These are phyloP conservation scores for Claviceps sp. DNA, from an alignment of 2,329 filamentous ascomycete species.

Conservation along the genomic window DNA sequence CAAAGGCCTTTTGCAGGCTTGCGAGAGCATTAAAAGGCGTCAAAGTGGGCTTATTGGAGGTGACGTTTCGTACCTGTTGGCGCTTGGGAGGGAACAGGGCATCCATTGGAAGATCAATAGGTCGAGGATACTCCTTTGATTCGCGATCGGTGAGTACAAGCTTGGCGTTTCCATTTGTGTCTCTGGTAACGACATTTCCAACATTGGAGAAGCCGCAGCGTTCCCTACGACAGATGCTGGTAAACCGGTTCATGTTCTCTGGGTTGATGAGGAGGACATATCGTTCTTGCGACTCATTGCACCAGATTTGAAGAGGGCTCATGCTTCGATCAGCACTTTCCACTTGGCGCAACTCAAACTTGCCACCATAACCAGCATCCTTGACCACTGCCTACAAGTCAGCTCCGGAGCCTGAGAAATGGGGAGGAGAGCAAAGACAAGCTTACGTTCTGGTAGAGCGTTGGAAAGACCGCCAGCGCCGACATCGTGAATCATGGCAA, in stretches of 20 bases:
- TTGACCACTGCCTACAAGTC: conserved; percentile 47
- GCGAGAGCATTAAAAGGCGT: conserved; percentile 55
- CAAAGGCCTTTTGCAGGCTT: conserved; percentile 53
- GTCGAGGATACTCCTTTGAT: conserved; percentile 56
- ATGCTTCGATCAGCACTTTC: conserved; percentile 83
- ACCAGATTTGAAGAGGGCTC: conserved; percentile 96
- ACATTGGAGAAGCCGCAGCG: conserved; percentile 89
- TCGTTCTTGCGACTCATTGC: conserved; percentile 90
- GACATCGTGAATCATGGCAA: conserved; percentile 95
- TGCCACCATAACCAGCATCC: conserved; percentile 80
- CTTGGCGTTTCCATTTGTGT: conserved; percentile 50
- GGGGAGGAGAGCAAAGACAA: not conserved
- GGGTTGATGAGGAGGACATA: conserved; percentile 84
- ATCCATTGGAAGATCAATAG: conserved; percentile 82
- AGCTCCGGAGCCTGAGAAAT: not conserved
- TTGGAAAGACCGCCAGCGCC: conserved; percentile 70
- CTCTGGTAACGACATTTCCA: conserved; percentile 55
- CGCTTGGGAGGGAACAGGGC: conserved; percentile 78
- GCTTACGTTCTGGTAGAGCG: conserved; percentile 60
- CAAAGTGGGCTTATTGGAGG: conserved; percentile 53
- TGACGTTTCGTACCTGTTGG: conserved; percentile 64
- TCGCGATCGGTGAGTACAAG: conserved; percentile 74
- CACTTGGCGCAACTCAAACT: conserved; percentile 87
- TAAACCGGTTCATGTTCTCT: conserved; percentile 65
- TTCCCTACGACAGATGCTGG: conserved; percentile 60